These are phyloP conservation scores for Nymphaea thermarum DNA, from an alignment of 164 flowering plant species.

Conservation along the genomic window DNA sequence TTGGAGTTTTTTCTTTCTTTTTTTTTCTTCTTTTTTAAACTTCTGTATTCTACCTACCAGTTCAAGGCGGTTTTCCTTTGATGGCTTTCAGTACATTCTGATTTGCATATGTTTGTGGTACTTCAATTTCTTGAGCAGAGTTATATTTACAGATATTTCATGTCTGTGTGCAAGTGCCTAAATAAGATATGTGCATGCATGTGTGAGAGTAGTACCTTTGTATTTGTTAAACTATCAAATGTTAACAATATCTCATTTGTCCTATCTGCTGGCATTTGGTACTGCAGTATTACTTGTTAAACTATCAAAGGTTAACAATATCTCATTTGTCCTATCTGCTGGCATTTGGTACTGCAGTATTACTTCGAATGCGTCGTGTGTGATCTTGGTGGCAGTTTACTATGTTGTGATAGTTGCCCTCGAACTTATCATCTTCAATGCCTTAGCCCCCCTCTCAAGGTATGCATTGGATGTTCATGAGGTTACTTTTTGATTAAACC, in stretches of 20 bases:
- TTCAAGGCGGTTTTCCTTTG: too few relatives aligned
- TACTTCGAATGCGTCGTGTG: conserved; percentile 92
- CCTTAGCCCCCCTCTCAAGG: conserved; percentile 96
- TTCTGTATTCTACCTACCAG: too few relatives aligned
- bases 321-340: conserved; percentile 1
- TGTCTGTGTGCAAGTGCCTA: neutral
- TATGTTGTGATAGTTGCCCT: conserved; percentile 95
- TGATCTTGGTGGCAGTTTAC: conserved; percentile 90
- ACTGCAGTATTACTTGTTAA: conserved; percentile 77
- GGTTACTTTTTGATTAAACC: neutral
- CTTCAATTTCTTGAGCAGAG: neutral
- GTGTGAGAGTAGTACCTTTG: too few relatives aligned
- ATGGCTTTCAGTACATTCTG: too few relatives aligned
- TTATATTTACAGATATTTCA: neutral
- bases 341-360: conserved; percentile 41
- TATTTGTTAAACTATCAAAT: neutral
- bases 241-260: conserved; percentile 1
- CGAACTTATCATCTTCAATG: conserved; percentile 91
- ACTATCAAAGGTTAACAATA: neutral
- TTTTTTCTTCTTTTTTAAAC: too few relatives aligned
- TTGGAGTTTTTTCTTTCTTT: too few relatives aligned
- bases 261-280: conserved; percentile 4
- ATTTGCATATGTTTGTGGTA: too few relatives aligned
- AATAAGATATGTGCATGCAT: too few relatives aligned
- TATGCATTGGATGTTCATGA: conserved; percentile 14